Evolutionary conservation across 768 basidiomycete species (phyloP), one percentile per base, ranked within the genome.

Genomic region (Russula emetica): DNA sequence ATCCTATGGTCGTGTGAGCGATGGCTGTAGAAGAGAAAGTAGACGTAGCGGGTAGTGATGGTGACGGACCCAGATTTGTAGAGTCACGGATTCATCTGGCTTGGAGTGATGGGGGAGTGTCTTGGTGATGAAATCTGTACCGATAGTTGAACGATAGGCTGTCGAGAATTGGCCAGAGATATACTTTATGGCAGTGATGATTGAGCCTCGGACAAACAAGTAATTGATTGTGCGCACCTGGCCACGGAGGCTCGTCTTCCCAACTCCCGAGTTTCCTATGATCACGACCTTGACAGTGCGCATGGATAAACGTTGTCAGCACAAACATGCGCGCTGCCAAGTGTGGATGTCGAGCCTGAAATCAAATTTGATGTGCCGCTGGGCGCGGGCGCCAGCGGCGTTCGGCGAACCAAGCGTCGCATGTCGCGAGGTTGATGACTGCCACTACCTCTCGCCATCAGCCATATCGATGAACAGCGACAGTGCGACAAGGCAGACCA

Each of bases 71-170:
- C 84, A 86, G 42, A 85, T 89, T 73, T 90, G 87, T 62, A 94
- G 76, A 10, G 82, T 83, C 10, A 93, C 80, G 1, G 77, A 73
- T 68, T 89, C 82, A 7, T 77, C 81, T 16, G 80, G 77, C 18
- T 78, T 76, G 5, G 70, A 79, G 49, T 85, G 82, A 70, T 90
- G 83, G 0, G 85, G 82, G 13, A 93, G 70, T 0, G 82, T 83
- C 72, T 92, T 92, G 0, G 85, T 81, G 55, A 92, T 89, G 62
- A 94, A 94, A 74, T 94, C 92, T n/a, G 88, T 85, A 22, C 92
- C 92, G 47, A 95, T 93, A 3, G 92, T 94, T 1, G 92, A 87
- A 54, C 89, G 79, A 73, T 94, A 94, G 11, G 85, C 84, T 3
- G 81, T 83, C 5, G 87, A 85, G 74, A 93, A 94, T 14, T 81